These are phyloP conservation scores for Psilocybe sp. DNA, from an alignment of 768 basidiomycete species.

Conservation along the genomic window DNA sequence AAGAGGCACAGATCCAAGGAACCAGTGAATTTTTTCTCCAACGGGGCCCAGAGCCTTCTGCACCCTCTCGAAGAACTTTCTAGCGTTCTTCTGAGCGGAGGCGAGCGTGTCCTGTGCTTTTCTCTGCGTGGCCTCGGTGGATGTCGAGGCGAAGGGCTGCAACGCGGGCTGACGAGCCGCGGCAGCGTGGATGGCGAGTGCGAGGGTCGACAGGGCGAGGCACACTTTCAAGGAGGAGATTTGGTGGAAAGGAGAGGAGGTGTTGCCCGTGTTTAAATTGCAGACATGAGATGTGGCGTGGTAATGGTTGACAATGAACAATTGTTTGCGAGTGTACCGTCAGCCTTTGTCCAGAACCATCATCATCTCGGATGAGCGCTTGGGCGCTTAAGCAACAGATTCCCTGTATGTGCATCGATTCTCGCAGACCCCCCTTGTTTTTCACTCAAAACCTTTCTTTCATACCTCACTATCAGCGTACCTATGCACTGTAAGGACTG, in stretches of 20 bases:
- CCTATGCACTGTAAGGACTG: no score
- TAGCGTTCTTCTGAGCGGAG: slow-evolving; percentile 54
- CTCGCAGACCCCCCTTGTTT: no score
- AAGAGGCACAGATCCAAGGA: slow-evolving; percentile 45
- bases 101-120: slow-evolving; percentile 69
- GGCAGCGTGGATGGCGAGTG: slow-evolving; percentile 18
- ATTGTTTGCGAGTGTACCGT: background rate
- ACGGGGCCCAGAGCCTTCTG: slow-evolving; percentile 44
- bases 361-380: no score
- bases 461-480: no score
- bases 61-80: slow-evolving; percentile 48
- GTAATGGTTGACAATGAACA: background rate
- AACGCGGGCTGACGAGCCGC: slow-evolving; percentile 18
- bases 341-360: background rate
- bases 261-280: no score
- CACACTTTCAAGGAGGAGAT: slow-evolving; percentile 7
- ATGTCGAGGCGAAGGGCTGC: slow-evolving; percentile 42
- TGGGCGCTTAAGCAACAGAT: no score
- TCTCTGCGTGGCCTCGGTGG: slow-evolving; percentile 53
- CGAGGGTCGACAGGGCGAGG: slow-evolving; percentile 29
- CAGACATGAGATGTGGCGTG: no score
- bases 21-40: slow-evolving; percentile 49
- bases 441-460: no score
- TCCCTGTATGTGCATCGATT: no score
- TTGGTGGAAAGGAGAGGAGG: slow-evolving; percentile 1